Base-by-base conservation (phyloP, 2,329 filamentous ascomycete genomes). In the Penicillium frequentans region DNA sequence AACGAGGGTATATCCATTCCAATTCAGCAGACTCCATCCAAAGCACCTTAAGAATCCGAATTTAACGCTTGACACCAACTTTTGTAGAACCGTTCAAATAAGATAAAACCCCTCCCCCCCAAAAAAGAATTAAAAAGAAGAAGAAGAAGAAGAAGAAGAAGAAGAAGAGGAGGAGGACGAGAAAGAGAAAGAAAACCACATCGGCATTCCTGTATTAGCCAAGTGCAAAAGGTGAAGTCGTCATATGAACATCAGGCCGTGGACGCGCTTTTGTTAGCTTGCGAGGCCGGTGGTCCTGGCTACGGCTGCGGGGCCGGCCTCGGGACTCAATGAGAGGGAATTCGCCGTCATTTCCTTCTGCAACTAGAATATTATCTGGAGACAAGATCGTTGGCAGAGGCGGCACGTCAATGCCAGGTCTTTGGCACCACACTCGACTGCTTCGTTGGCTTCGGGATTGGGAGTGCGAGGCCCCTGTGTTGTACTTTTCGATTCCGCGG, bases 221-320 rank as follows among this genome's bases (percentile, higher is more conserved):
- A 52, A 60, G 58, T 33, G 51, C 33, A 46, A 52, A 65, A 51
- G 27, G 27, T 11, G 51, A 62, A 27, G 50, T 62, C 50, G 19
- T 61, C 33, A 54, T 61, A 57, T 58, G 54, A 49, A 59, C 49
- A 55, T 59, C 65, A 49, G 47, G 21, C 31, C 56, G 56, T 21
- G 46, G 46, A 33, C 52, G 62, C 11, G 58, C 44, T 44, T 65
- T 67, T 7, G 61, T 60, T 49, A 64, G 51, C 49, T 50, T 61
- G 21, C 59, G 57, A 33, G 58, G 62, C 27, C 62, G 62, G 33
- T 59, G 56, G 21, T 66, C 65, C 13, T 70, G 57, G 48, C 58
- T 68, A 24, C 68, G 66, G 45, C 56, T 69, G 39, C 66, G 63
- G 47, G 62, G 49, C 11, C 68, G 61, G 33, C 67, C 68, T 51